These are phyloP conservation scores for Celoporthe dispersa DNA, from an alignment of 2,329 filamentous ascomycete species.

Conservation along the genomic window DNA sequence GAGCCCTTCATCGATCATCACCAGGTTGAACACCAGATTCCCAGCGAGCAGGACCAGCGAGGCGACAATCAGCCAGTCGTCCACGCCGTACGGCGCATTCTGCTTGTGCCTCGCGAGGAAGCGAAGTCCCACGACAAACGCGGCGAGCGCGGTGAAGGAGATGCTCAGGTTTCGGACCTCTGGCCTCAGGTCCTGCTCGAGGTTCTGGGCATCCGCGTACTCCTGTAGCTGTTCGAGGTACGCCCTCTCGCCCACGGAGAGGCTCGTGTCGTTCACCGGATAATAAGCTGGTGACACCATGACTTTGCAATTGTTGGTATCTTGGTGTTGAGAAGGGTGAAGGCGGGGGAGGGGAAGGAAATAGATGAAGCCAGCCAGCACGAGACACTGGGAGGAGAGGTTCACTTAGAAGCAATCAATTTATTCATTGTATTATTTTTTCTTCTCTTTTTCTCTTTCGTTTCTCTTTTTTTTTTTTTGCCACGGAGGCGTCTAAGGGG, in stretches of 20 bases:
- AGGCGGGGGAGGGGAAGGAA: neutral
- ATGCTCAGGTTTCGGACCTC: slow-evolving; percentile 33
- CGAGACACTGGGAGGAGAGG: neutral
- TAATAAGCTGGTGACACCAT: slow-evolving; percentile 19
- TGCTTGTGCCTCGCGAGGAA: slow-evolving; percentile 15
- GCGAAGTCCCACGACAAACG: slow-evolving; percentile 11
- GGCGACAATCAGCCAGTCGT: slow-evolving; percentile 22
- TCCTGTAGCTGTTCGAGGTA: slow-evolving; percentile 18
- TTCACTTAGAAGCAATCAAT: neutral
- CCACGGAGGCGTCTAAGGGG: neutral
- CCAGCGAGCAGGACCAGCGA: slow-evolving; percentile 13
- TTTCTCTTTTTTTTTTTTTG: neutral
- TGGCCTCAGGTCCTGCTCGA: slow-evolving; percentile 16
- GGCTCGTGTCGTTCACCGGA: slow-evolving; percentile 23
- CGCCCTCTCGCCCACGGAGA: slow-evolving; percentile 15
- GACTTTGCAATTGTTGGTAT: neutral
- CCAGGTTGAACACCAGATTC: slow-evolving; percentile 21
- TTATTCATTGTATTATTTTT: neutral
- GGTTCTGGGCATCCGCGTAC: slow-evolving; percentile 7
- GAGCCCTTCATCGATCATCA: slow-evolving; percentile 16
- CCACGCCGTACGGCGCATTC: slow-evolving; percentile 16
- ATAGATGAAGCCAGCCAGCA: neutral
- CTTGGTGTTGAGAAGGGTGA: neutral
- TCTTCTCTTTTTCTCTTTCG: neutral
- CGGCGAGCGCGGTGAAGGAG: slow-evolving; percentile 32